These are phyloP conservation scores for Collybiopsis luxurians DNA, from an alignment of 768 basidiomycete species.

Conservation along the genomic window DNA sequence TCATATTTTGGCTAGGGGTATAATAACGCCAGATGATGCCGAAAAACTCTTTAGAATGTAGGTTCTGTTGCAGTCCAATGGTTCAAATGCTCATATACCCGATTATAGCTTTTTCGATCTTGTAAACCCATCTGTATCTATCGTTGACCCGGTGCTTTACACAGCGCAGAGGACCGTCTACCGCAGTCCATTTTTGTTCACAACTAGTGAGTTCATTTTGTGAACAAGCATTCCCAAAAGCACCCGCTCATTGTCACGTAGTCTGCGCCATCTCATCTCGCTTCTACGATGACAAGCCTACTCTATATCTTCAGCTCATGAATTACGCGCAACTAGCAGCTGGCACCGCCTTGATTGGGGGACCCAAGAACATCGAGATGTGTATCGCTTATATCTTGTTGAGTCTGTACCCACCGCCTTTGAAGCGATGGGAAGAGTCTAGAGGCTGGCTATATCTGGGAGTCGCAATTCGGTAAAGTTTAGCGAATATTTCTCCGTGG, in stretches of 20 bases:
- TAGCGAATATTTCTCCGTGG: not conserved
- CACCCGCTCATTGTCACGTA: slow-evolving; percentile 21
- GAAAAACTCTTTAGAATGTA: slow-evolving; percentile 75
- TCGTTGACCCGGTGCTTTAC: slow-evolving; percentile 82
- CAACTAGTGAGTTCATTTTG: slow-evolving; percentile 62
- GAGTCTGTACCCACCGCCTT: slow-evolving; percentile 73
- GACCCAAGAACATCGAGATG: slow-evolving; percentile 80
- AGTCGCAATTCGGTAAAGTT: slow-evolving; percentile 72
- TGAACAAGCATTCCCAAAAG: slow-evolving; percentile 7
- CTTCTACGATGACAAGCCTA: slow-evolving; percentile 68
- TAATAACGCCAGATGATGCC: slow-evolving; percentile 64
- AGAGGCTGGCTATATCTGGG: slow-evolving; percentile 89
- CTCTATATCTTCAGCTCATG: slow-evolving; percentile 70
- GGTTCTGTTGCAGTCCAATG: slow-evolving; percentile 15
- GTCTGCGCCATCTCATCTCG: slow-evolving; percentile 89
- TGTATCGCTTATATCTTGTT: slow-evolving; percentile 80
- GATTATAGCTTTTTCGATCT: slow-evolving; percentile 63
- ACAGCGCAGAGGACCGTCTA: slow-evolving; percentile 78
- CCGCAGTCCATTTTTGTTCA: slow-evolving; percentile 89
- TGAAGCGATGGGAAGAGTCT: slow-evolving; percentile 85
- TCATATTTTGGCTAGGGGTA: slow-evolving; percentile 59
- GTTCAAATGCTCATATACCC: not conserved
- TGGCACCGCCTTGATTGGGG: slow-evolving; percentile 71
- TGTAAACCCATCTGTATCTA: slow-evolving; percentile 76
- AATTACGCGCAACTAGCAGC: slow-evolving; percentile 75